Conservation (phyloP, 805 yeast species). For the Metschnikowia peoriensis region DNA sequence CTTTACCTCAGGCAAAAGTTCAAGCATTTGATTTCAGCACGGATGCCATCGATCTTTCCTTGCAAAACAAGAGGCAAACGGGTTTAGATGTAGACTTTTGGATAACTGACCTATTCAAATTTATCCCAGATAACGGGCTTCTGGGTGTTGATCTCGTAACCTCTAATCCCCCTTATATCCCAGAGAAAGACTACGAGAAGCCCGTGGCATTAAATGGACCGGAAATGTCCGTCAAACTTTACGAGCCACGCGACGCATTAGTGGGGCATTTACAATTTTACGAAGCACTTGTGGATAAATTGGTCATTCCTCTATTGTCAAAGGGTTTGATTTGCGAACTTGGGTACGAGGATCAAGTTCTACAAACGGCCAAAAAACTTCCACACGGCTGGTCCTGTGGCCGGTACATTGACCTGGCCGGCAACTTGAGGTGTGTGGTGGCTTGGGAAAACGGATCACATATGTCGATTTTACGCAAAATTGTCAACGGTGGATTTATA, state of each 20-base stretch:
- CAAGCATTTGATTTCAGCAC: slow-evolving; percentile 57
- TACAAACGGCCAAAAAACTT: slow-evolving; percentile 30
- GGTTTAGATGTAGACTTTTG: slow-evolving; percentile 9
- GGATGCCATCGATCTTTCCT: slow-evolving; percentile 51
- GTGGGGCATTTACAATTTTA: slow-evolving; percentile 77
- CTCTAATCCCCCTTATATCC: slow-evolving; percentile 93
- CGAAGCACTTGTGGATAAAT: slow-evolving; percentile 46
- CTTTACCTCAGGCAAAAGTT: slow-evolving; percentile 23
- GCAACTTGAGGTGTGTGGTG: slow-evolving; percentile 55
- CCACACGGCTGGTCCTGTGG: slow-evolving; percentile 50
- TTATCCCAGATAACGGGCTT: slow-evolving; percentile 1
- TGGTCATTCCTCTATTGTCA: slow-evolving; percentile 43
- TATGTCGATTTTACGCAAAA: slow-evolving; percentile 7
- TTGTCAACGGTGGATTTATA: slow-evolving; percentile 6
- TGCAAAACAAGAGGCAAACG: slow-evolving; percentile 35
- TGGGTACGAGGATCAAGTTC: slow-evolving; percentile 61
- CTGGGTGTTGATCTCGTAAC: slow-evolving; percentile 52
- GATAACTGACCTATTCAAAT: slow-evolving; percentile 9
- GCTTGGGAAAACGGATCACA: slow-evolving; percentile 49
- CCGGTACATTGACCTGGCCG: slow-evolving; percentile 48
- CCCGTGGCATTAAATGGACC: slow-evolving; percentile 39
- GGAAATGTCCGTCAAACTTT: slow-evolving; percentile 61
- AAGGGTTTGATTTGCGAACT: slow-evolving; percentile 72
- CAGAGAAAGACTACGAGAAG: slow-evolving; percentile 40
- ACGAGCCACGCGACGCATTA: slow-evolving; percentile 80